A percentile compares a stretch with the other conserved stretches of the same genome.
These are phyloP conservation scores for Globisporangium recalcitrans DNA, from an alignment of 352 stramenopile genomes.

Conservation along the genomic window DNA sequence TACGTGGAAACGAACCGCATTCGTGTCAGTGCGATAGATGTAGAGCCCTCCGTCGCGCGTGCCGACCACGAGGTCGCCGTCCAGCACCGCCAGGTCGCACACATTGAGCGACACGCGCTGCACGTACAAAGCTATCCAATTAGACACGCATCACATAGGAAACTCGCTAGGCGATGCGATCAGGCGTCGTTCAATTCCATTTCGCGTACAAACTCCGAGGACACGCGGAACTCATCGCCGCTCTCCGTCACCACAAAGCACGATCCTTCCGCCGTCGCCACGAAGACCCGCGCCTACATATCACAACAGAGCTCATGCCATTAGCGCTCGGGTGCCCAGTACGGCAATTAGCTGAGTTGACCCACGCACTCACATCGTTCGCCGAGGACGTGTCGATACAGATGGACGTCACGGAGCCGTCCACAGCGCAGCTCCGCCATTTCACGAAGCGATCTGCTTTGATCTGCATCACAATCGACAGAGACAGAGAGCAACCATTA, in stretches of 20 bases:
- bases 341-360: neutral
- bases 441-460: slow-evolving; percentile 41
- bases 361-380: slow-evolving; percentile 28
- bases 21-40: slow-evolving; percentile 36
- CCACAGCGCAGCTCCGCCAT: slow-evolving; percentile 51
- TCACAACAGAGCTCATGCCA: neutral
- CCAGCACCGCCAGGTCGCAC: slow-evolving; percentile 45
- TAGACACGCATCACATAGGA: neutral
- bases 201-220: slow-evolving; percentile 67
- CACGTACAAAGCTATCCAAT: neutral
- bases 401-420: slow-evolving; percentile 71
- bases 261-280: slow-evolving; percentile 62
- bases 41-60: slow-evolving; percentile 62
- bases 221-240: slow-evolving; percentile 46
- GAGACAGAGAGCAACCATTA: neutral
- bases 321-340: neutral
- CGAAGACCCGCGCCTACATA: slow-evolving; percentile 53
- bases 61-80: slow-evolving; percentile 52
- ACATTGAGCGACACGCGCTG: slow-evolving; percentile 69
- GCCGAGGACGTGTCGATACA: slow-evolving; percentile 38
- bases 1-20: slow-evolving; percentile 23
- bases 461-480: slow-evolving; percentile 27
- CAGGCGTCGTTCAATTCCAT: too few species aligned
- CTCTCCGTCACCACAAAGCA: slow-evolving; percentile 58
- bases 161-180: too few species aligned